Percentiles rank a stretch among this genome's conserved stretches.
Evolutionary conservation across 257 asterid species (phyloP).

Genomic region (Solanum chilense): DNA sequence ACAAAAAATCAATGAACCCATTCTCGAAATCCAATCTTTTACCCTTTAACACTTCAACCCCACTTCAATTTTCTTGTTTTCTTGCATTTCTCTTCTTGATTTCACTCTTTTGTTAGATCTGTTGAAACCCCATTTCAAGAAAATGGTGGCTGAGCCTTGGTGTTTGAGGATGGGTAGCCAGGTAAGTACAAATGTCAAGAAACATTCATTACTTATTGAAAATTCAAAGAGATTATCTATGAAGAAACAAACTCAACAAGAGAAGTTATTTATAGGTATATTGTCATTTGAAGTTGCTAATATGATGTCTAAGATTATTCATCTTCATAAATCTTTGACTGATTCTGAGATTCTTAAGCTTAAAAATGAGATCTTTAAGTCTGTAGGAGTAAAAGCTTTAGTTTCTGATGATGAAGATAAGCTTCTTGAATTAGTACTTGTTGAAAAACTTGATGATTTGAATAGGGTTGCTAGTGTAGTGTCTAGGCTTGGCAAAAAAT

Average conservation of each 20-base stretch:
- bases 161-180: constrained; percentile 75
- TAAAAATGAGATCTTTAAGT: constrained; percentile 70
- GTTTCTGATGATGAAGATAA: constrained; percentile 52
- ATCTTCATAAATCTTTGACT: constrained; percentile 66
- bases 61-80: background rate
- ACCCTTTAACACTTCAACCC: background rate
- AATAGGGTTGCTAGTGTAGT: constrained; percentile 65
- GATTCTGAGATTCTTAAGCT: constrained; percentile 53
- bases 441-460: constrained; percentile 78
- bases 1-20: constrained; percentile 3
- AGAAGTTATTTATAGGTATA: constrained; percentile 50
- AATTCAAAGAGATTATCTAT: constrained; percentile 34
- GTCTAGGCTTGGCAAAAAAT: constrained; percentile 88
- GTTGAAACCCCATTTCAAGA: background rate
- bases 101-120: background rate
- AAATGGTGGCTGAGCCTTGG: constrained; percentile 95
- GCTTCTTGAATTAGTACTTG: constrained; percentile 60
- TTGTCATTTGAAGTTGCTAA: constrained; percentile 95
- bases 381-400: constrained; percentile 50
- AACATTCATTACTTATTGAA: constrained; percentile 60
- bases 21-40: background rate
- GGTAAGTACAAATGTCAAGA: constrained; percentile 67
- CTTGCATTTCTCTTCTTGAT: background rate
- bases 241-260: constrained; percentile 23
- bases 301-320: constrained; percentile 82